Evolutionary conservation across 371 early-diverging fungal genomes (phyloP).

Genomic region (Mortierella sp.): DNA sequence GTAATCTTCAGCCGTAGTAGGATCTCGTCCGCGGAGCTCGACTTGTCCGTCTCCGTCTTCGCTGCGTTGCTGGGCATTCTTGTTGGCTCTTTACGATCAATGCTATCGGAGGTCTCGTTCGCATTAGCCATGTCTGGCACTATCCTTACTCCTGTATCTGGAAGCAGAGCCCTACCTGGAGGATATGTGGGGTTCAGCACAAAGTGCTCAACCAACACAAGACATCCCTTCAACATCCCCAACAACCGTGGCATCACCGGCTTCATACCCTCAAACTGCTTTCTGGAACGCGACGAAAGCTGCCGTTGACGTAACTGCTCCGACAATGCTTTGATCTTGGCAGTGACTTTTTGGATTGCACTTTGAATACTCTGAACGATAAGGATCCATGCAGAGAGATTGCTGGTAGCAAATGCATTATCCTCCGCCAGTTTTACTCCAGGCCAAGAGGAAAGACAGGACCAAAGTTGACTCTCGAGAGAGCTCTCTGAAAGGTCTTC

Average conservation of each 20-base stretch:
- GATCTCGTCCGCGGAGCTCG: slow-evolving; percentile 16
- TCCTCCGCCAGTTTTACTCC: background rate
- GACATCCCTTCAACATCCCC: slow-evolving; percentile 36
- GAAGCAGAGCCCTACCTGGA: too few species aligned
- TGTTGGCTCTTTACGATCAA: background rate
- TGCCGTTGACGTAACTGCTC: slow-evolving; percentile 22
- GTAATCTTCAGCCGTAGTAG: slow-evolving; percentile 20
- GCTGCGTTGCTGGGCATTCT: background rate
- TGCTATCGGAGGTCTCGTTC: too few species aligned
- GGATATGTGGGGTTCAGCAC: slow-evolving; percentile 15
- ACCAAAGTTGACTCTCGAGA: background rate
- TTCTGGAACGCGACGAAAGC: slow-evolving; percentile 35
- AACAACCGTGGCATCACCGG: slow-evolving; percentile 26
- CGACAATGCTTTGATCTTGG: slow-evolving; percentile 20
- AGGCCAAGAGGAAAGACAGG: slow-evolving; percentile 9
- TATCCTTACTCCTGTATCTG: too few species aligned
- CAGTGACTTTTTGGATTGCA: slow-evolving; percentile 18
- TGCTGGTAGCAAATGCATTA: slow-evolving; percentile 1
- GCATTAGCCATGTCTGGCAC: too few species aligned
- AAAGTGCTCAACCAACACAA: slow-evolving; percentile 31
- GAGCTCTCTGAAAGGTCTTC: background rate
- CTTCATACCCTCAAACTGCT: slow-evolving; percentile 31
- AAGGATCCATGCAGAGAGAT: slow-evolving; percentile 39
- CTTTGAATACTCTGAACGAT: slow-evolving; percentile 28
- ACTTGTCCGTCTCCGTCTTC: slow-evolving; percentile 9